phyloP scores from a whole-genome alignment of 1,139 yeast genomes.

The Pichia sp. region DNA sequence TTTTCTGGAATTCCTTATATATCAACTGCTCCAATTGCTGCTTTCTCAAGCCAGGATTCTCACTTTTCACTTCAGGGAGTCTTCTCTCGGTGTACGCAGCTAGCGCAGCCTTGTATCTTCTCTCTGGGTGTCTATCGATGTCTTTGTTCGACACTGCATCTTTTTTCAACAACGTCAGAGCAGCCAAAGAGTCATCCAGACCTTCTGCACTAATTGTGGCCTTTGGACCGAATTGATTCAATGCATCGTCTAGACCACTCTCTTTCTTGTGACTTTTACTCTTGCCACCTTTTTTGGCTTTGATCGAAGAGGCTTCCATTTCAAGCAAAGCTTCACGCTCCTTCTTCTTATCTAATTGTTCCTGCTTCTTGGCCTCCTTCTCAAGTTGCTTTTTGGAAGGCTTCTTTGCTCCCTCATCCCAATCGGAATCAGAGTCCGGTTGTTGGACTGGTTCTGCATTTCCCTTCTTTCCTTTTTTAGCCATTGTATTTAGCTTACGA shows the following conservation, averaged over 20 bases:
- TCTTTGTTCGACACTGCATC: conserved; percentile 57
- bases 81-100: conserved; percentile 69
- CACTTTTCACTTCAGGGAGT: conserved; percentile 68
- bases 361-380: conserved; percentile 54
- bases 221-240: conserved; percentile 26
- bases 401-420: conserved; percentile 74
- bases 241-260: conserved; percentile 50
- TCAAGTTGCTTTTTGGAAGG: conserved; percentile 68
- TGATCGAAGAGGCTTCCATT: conserved; percentile 56
- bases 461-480: conserved; percentile 60
- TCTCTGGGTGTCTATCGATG: conserved; percentile 82
- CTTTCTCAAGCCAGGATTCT: conserved; percentile 74
- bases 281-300: conserved; percentile 67
- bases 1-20: conserved; percentile 77
- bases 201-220: conserved; percentile 64
- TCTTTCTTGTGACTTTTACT: conserved; percentile 65
- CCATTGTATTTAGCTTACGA: conserved; percentile 20
- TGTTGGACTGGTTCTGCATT: conserved; percentile 45
- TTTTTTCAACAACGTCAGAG: conserved; percentile 58
- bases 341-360: conserved; percentile 60
- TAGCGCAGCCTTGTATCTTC: conserved; percentile 80
- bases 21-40: conserved; percentile 73
- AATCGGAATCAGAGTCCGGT: conserved; percentile 50
- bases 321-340: conserved; percentile 55
- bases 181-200: conserved; percentile 74